phyloP scores from a whole-genome alignment of 352 stramenopile genomes.

The Peronospora farinosa region DNA sequence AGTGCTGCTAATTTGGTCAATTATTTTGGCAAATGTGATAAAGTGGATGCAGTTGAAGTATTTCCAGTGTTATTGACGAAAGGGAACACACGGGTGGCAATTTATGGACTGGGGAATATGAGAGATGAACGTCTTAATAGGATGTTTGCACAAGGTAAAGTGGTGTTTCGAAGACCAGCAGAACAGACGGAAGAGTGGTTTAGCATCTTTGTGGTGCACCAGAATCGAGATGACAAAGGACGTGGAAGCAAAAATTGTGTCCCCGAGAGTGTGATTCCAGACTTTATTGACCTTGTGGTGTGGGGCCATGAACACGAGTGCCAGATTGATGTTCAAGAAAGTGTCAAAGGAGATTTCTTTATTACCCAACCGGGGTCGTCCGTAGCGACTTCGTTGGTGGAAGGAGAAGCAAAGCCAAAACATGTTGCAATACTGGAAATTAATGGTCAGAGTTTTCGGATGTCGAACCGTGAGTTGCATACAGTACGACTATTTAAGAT shows the following conservation, averaged over 20 bases:
- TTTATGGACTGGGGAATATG: constrained; percentile 98
- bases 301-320: constrained; percentile 99
- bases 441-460: constrained; percentile 82
- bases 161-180: constrained; percentile 88
- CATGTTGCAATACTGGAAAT: constrained; percentile 88
- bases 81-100: constrained; percentile 89
- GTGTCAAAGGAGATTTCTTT: constrained; percentile 92
- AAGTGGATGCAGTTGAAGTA: constrained; percentile 93
- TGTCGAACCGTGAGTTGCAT: constrained; percentile 77
- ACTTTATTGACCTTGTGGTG: constrained; percentile 97
- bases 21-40: constrained; percentile 94
- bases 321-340: constrained; percentile 90
- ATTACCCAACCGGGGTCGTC: constrained; percentile 95
- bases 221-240: constrained; percentile 94
- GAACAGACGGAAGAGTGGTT: constrained; percentile 89
- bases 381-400: constrained; percentile 92
- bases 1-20: constrained; percentile 95
- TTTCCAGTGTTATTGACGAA: constrained; percentile 95
- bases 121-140: constrained; percentile 96
- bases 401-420: constrained; percentile 83
- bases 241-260: constrained; percentile 95
- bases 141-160: constrained; percentile 95
- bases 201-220: constrained; percentile 98
- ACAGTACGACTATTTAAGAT: constrained; percentile 93
- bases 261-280: constrained; percentile 95